Evolutionary conservation across 164 flowering plant genomes (phyloP).

Genomic region (Sextonia rubra): DNA sequence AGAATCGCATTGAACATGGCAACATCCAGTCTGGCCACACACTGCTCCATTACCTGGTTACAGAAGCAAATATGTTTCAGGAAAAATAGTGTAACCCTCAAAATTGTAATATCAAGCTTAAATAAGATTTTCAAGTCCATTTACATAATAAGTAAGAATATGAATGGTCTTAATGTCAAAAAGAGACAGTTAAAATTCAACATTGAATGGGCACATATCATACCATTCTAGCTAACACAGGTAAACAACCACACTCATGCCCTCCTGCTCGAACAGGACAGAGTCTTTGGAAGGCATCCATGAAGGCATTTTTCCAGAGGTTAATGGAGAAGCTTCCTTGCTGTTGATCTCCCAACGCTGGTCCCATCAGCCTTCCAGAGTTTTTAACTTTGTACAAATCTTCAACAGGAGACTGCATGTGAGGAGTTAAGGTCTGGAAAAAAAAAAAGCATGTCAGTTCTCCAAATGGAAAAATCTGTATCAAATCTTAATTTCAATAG

Average conservation of each 20-base stretch:
- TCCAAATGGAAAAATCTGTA: neutral
- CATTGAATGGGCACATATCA: neutral
- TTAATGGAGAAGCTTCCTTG: slow-evolving; percentile 80
- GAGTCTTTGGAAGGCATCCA: slow-evolving; percentile 76
- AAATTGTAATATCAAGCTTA: neutral
- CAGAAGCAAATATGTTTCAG: slow-evolving; percentile 1
- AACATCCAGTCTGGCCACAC: slow-evolving; percentile 84
- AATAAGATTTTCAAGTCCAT: neutral
- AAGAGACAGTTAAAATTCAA: neutral
- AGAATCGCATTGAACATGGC: slow-evolving; percentile 99
- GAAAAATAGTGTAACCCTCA: neutral
- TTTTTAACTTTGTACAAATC: slow-evolving; percentile 28
- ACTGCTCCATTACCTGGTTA: slow-evolving; percentile 87
- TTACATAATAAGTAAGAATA: neutral
- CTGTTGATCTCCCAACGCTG: slow-evolving; percentile 72
- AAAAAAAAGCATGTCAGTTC: slow-evolving; percentile 3
- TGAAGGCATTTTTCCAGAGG: slow-evolving; percentile 85
- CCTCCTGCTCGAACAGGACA: slow-evolving; percentile 95
- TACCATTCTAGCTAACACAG: slow-evolving; percentile 86
- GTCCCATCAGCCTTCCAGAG: slow-evolving; percentile 48
- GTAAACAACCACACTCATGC: slow-evolving; percentile 96
- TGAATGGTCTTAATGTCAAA: neutral
- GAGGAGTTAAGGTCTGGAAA: slow-evolving; percentile 78
- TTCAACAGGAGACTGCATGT: slow-evolving; percentile 76
- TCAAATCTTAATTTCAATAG: neutral